Conservation (phyloP, 306 rosid species). For the Prunus davidiana region DNA sequence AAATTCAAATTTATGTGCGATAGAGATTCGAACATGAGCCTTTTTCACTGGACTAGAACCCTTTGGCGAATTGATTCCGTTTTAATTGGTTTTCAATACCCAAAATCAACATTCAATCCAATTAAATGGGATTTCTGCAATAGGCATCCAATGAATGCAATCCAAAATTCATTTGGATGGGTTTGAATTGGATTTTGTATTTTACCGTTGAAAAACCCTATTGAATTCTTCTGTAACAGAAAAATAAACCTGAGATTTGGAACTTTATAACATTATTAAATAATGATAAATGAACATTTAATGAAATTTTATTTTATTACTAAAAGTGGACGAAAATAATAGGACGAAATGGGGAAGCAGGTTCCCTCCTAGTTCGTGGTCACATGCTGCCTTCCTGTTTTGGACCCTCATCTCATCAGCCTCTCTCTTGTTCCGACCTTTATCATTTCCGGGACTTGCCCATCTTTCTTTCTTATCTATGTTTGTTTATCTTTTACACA, state of each 20-base stretch:
- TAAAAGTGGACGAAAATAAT: not conserved
- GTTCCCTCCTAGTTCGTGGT: slow-evolving; percentile 45
- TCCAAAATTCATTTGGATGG: too few relatives aligned
- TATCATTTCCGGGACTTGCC: too few relatives aligned
- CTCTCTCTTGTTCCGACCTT: slow-evolving; percentile 5
- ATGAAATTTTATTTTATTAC: not conserved
- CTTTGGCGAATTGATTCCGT: too few relatives aligned
- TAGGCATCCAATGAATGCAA: too few relatives aligned
- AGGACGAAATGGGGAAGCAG: slow-evolving; percentile 32
- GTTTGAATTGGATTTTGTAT: too few relatives aligned
- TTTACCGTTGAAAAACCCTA: not conserved
- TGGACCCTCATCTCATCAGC: slow-evolving; percentile 32
- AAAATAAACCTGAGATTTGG: slow-evolving; percentile 1
- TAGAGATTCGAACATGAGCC: too few relatives aligned
- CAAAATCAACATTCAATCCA: too few relatives aligned
- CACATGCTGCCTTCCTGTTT: slow-evolving; percentile 44
- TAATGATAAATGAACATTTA: not conserved
- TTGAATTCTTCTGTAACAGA: not conserved
- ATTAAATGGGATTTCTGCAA: too few relatives aligned
- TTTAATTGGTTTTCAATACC: too few relatives aligned
- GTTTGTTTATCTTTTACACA: too few relatives aligned
- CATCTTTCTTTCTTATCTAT: too few relatives aligned
- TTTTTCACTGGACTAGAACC: accelerated
- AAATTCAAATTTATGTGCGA: too few relatives aligned
- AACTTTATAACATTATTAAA: not conserved